Percentiles rank a stretch among this genome's conserved stretches.
Evolutionary conservation across 1,139 yeast species (phyloP).

Genomic region (Kodamaea plutei): DNA sequence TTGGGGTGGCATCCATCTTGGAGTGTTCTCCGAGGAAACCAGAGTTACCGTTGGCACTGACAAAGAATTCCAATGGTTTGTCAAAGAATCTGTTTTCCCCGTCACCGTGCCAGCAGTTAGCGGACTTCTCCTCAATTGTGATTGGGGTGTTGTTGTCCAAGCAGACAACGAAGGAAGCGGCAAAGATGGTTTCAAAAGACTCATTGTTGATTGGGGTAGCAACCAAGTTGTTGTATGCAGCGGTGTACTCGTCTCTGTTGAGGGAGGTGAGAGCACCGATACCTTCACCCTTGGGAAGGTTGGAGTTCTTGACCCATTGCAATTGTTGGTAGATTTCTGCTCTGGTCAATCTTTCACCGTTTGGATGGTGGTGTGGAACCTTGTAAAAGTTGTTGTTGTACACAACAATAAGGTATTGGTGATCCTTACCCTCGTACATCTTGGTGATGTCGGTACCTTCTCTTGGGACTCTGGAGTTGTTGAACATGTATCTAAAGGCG

Average conservation of each 20-base stretch:
- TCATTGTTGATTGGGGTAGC: constrained; percentile 51
- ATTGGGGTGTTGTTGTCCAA: constrained; percentile 73
- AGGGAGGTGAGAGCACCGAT: constrained; percentile 80
- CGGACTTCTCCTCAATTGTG: constrained; percentile 81
- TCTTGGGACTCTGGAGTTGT: constrained; percentile 78
- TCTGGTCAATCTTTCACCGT: constrained; percentile 54
- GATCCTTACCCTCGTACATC: constrained; percentile 44
- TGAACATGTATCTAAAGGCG: constrained; percentile 87
- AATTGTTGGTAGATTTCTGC: constrained; percentile 67
- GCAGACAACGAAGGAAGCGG: constrained; percentile 76
- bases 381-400: constrained; percentile 81
- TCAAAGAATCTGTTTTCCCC: constrained; percentile 89
- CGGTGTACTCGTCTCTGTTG: constrained; percentile 81
- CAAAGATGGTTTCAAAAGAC: constrained; percentile 66
- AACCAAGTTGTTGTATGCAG: constrained; percentile 54
- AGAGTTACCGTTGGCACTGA: constrained; percentile 78
- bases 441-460: constrained; percentile 55
- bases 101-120: constrained; percentile 91
- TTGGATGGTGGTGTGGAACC: constrained; percentile 64
- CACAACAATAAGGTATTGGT: constrained; percentile 70
- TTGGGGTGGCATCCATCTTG: constrained; percentile 97
- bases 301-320: constrained; percentile 47
- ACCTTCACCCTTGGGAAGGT: constrained; percentile 42
- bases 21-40: constrained; percentile 97
- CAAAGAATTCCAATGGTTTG: constrained; percentile 84